Conservation (phyloP, 441 rosid species). For the Metrosideros polymorpha region DNA sequence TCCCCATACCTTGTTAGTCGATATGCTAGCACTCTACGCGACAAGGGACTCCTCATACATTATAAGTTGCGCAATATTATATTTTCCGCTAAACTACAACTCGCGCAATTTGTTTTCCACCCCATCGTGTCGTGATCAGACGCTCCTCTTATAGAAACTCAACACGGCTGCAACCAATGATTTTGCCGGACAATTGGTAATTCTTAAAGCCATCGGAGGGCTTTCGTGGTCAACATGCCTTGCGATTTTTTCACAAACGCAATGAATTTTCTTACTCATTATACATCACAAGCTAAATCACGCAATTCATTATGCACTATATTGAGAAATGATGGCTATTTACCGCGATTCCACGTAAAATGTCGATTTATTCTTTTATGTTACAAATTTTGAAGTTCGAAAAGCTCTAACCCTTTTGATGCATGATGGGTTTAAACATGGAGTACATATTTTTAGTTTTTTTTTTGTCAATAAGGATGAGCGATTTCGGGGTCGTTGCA, state of each 20-base stretch:
- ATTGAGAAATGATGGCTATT: not conserved
- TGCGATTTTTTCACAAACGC: fast-evolving
- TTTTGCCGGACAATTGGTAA: not conserved
- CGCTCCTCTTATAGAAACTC: not conserved
- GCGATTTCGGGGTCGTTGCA: too few species aligned
- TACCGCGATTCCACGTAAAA: not conserved
- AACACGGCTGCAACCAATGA: not conserved
- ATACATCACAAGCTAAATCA: not conserved
- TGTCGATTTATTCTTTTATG: too few species aligned
- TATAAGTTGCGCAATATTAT: not conserved
- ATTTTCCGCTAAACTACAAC: not conserved
- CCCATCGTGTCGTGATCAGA: not conserved
- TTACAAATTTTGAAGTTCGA: too few species aligned
- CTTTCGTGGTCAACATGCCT: not conserved
- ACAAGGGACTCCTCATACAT: not conserved
- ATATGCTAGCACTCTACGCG: not conserved
- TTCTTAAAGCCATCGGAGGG: not conserved
- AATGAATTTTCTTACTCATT: not conserved
- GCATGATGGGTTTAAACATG: too few species aligned
- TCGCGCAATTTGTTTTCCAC: not conserved
- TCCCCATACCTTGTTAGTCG: not conserved
- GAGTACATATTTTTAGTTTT: too few species aligned
- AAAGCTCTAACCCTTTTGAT: too few species aligned
- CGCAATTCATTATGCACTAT: not conserved
- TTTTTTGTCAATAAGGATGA: too few species aligned